These are phyloP conservation scores for Gleditsia sinensis DNA, from an alignment of 306 rosid genomes.

Conservation along the genomic window DNA sequence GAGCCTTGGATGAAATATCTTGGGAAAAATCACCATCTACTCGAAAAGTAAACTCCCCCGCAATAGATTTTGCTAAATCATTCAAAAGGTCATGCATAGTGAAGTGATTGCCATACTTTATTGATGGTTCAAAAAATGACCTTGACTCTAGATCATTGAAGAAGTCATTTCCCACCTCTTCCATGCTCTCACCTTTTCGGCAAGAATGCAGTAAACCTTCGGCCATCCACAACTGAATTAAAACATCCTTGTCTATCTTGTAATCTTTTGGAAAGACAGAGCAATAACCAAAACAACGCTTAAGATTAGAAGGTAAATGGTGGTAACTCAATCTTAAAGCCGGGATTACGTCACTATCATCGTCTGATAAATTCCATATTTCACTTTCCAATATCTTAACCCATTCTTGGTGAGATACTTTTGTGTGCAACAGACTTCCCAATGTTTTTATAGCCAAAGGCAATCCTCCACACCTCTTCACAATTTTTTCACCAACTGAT, in stretches of 20 bases:
- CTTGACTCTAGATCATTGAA: slow-evolving; percentile 20
- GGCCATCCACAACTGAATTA: slow-evolving; percentile 3
- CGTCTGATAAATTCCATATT: background rate
- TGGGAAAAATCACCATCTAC: background rate
- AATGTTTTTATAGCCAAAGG: background rate
- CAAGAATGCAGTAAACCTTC: background rate
- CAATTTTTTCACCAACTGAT: background rate
- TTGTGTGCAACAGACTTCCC: background rate
- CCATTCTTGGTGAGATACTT: background rate
- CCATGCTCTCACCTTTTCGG: background rate
- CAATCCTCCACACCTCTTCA: background rate
- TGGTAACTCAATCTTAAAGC: slow-evolving; percentile 10
- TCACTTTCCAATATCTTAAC: background rate
- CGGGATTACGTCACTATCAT: background rate
- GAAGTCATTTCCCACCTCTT: background rate
- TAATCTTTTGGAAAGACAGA: background rate
- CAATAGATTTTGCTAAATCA: slow-evolving; percentile 16
- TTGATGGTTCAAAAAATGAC: slow-evolving; percentile 27
- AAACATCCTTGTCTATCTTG: background rate
- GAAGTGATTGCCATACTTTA: background rate
- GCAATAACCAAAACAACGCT: background rate
- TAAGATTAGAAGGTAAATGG: background rate
- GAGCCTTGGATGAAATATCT: slow-evolving; percentile 3
- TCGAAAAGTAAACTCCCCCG: background rate
- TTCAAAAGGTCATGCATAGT: slow-evolving; percentile 35